Evolutionary conservation across 2,329 filamentous ascomycete species (phyloP), one percentile per base, ranked within the genome.

Genomic region (Mollisiaceae sp.): DNA sequence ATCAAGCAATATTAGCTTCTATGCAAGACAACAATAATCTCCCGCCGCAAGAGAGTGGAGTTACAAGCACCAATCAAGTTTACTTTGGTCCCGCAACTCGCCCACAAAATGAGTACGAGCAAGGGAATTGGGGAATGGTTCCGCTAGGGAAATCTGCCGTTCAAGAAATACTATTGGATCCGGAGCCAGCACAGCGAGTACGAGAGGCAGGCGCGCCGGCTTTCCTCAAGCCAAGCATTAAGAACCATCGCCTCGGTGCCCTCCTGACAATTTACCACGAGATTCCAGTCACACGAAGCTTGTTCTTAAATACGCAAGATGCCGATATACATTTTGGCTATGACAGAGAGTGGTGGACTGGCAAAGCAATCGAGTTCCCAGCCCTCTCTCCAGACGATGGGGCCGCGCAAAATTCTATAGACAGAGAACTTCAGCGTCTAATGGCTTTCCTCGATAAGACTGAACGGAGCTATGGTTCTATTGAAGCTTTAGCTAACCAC

Each of bases 381-480:
- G 54, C 55, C 38, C 12, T 41, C 4, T 14, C 62, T 35, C 60
- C 62, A 38, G 65, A 71, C 4, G 47, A 66, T 50, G 65, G 68
- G 24, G 52, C 75, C 39, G 61, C 70, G 38, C 59, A 61, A 6
- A 27, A 62, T 8, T 39, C 62, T 8, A 75, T 75, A 57, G 75
- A 80, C 14, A 75, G 79, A 20, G 87, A 89, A 73, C 69, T 89
- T 1, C 87, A 89, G 69, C 84, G 87, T 15, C 75, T 90, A 5
- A 82, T 90, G 78, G 87, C 86, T 11, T 89, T 90, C 67, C 79
- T 90, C 2, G 87, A 89, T 64, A 78, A 76, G 11, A 87, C 86
- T 0, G 84, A 89, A 32, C 81, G 88, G 52, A 84, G 82, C 52
- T 89, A 88, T 68, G 87, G 85, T 15, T 85, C 83, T 0, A 82